Evolutionary conservation across 805 yeast genomes (phyloP).

Genomic region (Wickerhamiella vanderwaltii): DNA sequence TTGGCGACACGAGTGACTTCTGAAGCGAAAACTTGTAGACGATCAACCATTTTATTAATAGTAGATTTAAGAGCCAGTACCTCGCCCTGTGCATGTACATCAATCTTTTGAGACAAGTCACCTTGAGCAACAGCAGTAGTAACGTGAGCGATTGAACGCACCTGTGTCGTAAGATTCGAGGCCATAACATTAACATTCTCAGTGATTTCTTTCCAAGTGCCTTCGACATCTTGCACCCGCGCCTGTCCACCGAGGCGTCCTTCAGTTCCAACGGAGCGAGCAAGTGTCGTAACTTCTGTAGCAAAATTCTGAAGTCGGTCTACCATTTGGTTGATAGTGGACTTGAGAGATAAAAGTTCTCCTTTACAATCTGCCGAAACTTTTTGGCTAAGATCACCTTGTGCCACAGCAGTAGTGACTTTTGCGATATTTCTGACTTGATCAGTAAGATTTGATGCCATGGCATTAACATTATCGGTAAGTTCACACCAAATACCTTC

Average conservation of each 20-base stretch:
- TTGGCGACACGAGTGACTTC: constrained; percentile 85
- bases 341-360: constrained; percentile 64
- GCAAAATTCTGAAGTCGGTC: constrained; percentile 73
- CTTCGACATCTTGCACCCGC: constrained; percentile 63
- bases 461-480: constrained; percentile 78
- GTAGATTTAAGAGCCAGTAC: constrained; percentile 75
- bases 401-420: constrained; percentile 79
- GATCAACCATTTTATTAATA: constrained; percentile 86
- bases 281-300: constrained; percentile 73
- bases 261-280: constrained; percentile 79
- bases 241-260: constrained; percentile 88
- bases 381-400: constrained; percentile 68
- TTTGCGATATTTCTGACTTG: constrained; percentile 82
- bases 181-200: constrained; percentile 87
- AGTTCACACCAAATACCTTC: constrained; percentile 83
- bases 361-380: constrained; percentile 82
- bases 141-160: constrained; percentile 77
- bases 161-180: constrained; percentile 72
- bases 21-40: constrained; percentile 73
- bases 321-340: constrained; percentile 81
- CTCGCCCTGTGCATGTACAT: constrained; percentile 84
- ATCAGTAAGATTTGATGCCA: constrained; percentile 78
- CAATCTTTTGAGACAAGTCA: constrained; percentile 72
- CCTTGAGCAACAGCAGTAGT: constrained; percentile 90
- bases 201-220: constrained; percentile 75